Conservation (phyloP, 2,329 filamentous ascomycete genomes). For the Diaporthe humulicola region DNA sequence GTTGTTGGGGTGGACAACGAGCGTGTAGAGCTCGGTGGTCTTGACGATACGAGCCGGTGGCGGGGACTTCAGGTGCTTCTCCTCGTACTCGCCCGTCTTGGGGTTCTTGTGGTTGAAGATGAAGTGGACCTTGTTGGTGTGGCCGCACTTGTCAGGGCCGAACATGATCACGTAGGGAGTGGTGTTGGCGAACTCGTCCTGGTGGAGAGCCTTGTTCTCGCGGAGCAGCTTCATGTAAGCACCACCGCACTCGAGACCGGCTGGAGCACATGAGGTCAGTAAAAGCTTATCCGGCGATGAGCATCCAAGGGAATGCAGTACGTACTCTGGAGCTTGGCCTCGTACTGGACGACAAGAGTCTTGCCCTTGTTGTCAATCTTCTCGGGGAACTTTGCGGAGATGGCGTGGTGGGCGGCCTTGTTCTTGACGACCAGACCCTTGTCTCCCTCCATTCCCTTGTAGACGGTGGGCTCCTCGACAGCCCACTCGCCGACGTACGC, state of each 20-base stretch:
- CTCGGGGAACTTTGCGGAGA: conserved; percentile 98
- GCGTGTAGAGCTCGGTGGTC: conserved; percentile 93
- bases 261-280: conserved; percentile 58
- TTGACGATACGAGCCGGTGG: conserved; percentile 91
- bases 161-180: conserved; percentile 99
- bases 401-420: conserved; percentile 96
- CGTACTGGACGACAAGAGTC: conserved; percentile 97
- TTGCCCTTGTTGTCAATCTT: conserved; percentile 98
- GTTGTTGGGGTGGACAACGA: conserved; percentile 97
- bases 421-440: conserved; percentile 99
- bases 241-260: conserved; percentile 96
- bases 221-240: conserved; percentile 99
- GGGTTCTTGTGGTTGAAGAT: conserved; percentile 99
- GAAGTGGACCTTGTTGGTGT: conserved; percentile 98
- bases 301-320: conserved; percentile 42
- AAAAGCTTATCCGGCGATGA: not conserved
- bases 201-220: conserved; percentile 96
- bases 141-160: conserved; percentile 98
- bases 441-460: conserved; percentile 94
- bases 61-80: conserved; percentile 94
- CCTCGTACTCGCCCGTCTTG: conserved; percentile 99
- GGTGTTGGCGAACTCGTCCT: conserved; percentile 97
- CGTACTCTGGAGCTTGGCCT: conserved; percentile 98
- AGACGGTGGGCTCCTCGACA: conserved; percentile 91
- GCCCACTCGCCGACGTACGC: conserved; percentile 97